Base-by-base conservation (phyloP, 257 asterid genomes). In the Nicotiana otophora region DNA sequence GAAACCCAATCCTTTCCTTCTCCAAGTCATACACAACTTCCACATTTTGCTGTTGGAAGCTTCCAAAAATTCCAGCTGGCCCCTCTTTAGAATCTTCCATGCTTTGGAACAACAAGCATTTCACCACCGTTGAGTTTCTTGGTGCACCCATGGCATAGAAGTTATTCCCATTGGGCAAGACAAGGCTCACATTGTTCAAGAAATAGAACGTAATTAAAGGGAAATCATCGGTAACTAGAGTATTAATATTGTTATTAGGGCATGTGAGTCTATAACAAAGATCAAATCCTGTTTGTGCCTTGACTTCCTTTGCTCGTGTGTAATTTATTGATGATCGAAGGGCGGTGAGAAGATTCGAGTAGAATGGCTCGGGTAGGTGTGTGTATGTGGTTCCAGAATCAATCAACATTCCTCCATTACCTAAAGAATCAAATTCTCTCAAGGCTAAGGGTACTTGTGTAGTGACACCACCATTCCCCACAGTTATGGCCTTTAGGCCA, bases 311-410 rank as follows among this genome's bases (percentile, higher is more conserved):
- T 7, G 91, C 92, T 26, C 94, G 87, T 77, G 92, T 90, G 83
- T 88, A 84, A 8, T 79, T 83, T 77, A 91, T 88, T 39, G 39
- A 75, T 10, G 88, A 80, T 70, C 80, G 82, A 46, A 92, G 90
- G n/a, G 81, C 23, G 2, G 85, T 84, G 39, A 92, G 83, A 58
- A 92, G 91, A 57, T 89, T 84, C 0, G 94, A 77, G 79, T 91
- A 92, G 60, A 90, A 84, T 48, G 95, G 92, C 79, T 89, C 72
- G 0, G 95, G 95, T 42, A 92, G 76, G 85, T 92, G 97, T 30
- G 97, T 92, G 78, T 92, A 92, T 12, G 97, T 92, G 2, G 97
- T 92, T 19, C 97, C 97, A 0, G 97, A 91, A 86, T 92, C 97
- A 39, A 92, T 91, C 79, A 92, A 85, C 92, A 91, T 89, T 46